These are phyloP conservation scores for Lepidium didymum DNA, from an alignment of 345 rosid species.

Conservation along the genomic window DNA sequence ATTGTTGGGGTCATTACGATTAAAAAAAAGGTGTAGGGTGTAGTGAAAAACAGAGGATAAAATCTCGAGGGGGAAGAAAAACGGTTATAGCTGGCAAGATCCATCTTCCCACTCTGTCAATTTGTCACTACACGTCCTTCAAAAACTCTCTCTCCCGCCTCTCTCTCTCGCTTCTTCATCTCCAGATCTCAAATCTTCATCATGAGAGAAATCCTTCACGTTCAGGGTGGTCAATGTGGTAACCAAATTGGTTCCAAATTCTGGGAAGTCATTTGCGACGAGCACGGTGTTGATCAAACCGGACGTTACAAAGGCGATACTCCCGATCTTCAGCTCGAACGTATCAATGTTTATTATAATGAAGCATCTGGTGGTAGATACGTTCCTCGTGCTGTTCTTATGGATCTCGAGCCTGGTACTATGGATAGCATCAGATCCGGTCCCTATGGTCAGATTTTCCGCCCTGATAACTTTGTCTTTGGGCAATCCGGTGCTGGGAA, in stretches of 20 bases:
- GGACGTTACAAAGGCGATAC: conserved; percentile 1
- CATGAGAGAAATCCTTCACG: conserved; percentile 16
- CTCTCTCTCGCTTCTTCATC: neutral
- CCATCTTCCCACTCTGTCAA: conserved; percentile 17
- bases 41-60: neutral
- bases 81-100: conserved; percentile 27
- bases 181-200: neutral
- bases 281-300: conserved; percentile 20
- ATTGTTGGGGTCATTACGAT: no score
- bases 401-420: conserved; percentile 24
- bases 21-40: neutral
- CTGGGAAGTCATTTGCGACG: conserved; percentile 15
- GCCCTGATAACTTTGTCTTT: no score
- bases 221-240: conserved; percentile 17
- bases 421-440: conserved; percentile 22
- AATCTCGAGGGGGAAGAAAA: neutral
- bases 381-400: conserved; percentile 21
- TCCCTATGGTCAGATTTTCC: neutral
- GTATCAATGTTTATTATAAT: neutral
- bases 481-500: no score
- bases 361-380: conserved; percentile 14
- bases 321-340: conserved; percentile 13
- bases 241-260: conserved; percentile 22
- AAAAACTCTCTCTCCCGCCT: conserved; percentile 8
- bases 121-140: conserved; percentile 11